Evolutionary conservation across 73 alveolate genomes (phyloP), one percentile per base, ranked within the genome.

Genomic region (Paraurostyla sp.): DNA sequence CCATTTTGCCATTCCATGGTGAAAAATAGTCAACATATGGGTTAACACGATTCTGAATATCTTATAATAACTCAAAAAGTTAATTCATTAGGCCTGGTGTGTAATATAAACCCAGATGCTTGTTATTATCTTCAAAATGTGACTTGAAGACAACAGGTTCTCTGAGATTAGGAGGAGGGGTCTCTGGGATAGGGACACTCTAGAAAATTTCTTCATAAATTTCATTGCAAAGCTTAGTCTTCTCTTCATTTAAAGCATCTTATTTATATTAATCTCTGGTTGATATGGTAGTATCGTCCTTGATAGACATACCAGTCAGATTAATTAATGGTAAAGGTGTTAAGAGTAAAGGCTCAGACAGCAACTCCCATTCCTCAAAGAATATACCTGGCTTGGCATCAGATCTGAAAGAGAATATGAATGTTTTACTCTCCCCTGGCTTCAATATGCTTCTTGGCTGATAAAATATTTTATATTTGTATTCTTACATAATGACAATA

Each of bases 291-390:
- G 80, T 52, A 45, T 95, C 98, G 16, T 85, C 94, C 35, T 89
- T 45, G 56, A 81, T 85, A 7, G 98, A 93, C n/a, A 89, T 89
- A 13, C 98, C 98, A 73, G 91, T 89, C 35, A 95, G 73, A 60
- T 89, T 85, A 32, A 95, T 83, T 43, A 56, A 41, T 23, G 95
- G 94, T 29, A 95, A 87, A 23, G 94, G 92, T 41, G 43, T 42
- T 56, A 88, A 30, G 22, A 91, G 92, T 27, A 78, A 89, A 15
- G 98, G 98, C 22, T 95, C 98, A 54, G 97, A 85, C 23, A 92
- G 43, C 23, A 95, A 81, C 65, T 95, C 97, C 97, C 97, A 95
- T 71, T 95, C 98, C 54, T 95, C 98, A 62, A 90, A 81, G 83
- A 71, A 95, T 57, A 95, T 84, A 0, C 98, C 98, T 30, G 97